Conservation (phyloP, 495 filamentous ascomycete genomes). For the Pseudomonodictys pantanalensis region DNA sequence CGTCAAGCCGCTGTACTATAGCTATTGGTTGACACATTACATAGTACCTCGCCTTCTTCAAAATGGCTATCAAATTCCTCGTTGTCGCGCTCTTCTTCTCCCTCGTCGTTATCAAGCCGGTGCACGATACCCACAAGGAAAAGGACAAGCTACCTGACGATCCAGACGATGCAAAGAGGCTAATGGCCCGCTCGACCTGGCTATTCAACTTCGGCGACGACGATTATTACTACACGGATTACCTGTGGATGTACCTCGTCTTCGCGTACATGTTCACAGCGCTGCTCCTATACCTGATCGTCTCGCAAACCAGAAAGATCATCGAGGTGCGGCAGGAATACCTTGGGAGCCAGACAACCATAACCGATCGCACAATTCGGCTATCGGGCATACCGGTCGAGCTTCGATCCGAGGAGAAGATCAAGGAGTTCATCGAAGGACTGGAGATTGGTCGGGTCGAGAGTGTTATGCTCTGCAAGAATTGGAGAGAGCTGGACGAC, state of each 20-base stretch:
- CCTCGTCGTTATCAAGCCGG: constrained; percentile 73
- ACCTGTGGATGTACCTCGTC: constrained; percentile 89
- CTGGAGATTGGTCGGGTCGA: constrained; percentile 92
- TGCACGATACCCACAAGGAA: constrained; percentile 64
- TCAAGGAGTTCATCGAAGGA: constrained; percentile 83
- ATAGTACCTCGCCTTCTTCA: constrained; percentile 90
- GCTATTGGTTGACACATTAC: constrained; percentile 1
- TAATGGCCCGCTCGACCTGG: constrained; percentile 19
- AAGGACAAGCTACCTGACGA: constrained; percentile 19
- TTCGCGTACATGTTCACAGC: constrained; percentile 90
- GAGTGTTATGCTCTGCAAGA: constrained; percentile 76
- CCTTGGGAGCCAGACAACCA: constrained; percentile 85
- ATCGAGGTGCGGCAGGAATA: constrained; percentile 86
- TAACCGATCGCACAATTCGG: constrained; percentile 90
- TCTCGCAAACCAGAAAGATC: constrained; percentile 75
- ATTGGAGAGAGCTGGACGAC: constrained; percentile 81
- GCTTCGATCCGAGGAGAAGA: constrained; percentile 73
- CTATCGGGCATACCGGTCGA: constrained; percentile 84
- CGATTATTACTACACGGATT: constrained; percentile 45
- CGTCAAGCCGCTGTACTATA: background rate
- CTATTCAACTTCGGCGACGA: background rate
- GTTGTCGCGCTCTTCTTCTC: constrained; percentile 75
- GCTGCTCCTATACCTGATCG: constrained; percentile 76
- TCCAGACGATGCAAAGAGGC: background rate
- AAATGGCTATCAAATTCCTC: constrained; percentile 85